A percentile compares a stretch with the other conserved stretches of the same genome.
Conservation (phyloP, 441 rosid species). For the Erodium chrysanthum region DNA sequence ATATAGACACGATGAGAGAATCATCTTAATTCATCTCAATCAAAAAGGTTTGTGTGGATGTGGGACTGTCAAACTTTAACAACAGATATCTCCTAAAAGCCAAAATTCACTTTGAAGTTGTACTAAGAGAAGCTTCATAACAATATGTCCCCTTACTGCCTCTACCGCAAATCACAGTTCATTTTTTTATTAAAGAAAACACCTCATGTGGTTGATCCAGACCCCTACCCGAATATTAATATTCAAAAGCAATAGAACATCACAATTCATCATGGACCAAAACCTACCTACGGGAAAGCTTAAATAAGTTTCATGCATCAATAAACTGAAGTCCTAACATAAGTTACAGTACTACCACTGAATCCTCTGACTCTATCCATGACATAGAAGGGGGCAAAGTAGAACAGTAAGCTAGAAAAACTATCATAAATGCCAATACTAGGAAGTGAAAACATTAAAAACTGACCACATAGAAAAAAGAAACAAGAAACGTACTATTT, state of each 20-base stretch:
- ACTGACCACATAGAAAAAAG: background rate
- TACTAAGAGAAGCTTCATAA: background rate
- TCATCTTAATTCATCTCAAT: background rate
- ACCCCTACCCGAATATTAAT: background rate
- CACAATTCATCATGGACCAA: too few species aligned
- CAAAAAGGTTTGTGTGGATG: background rate
- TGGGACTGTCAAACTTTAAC: background rate
- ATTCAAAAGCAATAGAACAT: background rate
- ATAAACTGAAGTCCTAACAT: background rate
- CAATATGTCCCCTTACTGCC: background rate
- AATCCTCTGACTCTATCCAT: background rate
- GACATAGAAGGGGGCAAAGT: background rate
- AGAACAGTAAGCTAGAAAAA: background rate
- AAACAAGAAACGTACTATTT: conserved; percentile 28
- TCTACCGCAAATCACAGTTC: background rate
- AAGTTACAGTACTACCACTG: background rate
- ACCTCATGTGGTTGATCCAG: too few species aligned
- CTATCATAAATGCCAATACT: background rate
- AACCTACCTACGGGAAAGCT: too few species aligned
- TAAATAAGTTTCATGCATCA: background rate
- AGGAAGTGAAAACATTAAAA: background rate
- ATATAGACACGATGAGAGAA: background rate
- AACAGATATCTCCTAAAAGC: background rate
- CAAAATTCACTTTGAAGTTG: background rate
- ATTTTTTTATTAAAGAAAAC: too few species aligned